phyloP scores from a whole-genome alignment of 495 filamentous ascomycete genomes.

The Cenococcum geophilum region DNA sequence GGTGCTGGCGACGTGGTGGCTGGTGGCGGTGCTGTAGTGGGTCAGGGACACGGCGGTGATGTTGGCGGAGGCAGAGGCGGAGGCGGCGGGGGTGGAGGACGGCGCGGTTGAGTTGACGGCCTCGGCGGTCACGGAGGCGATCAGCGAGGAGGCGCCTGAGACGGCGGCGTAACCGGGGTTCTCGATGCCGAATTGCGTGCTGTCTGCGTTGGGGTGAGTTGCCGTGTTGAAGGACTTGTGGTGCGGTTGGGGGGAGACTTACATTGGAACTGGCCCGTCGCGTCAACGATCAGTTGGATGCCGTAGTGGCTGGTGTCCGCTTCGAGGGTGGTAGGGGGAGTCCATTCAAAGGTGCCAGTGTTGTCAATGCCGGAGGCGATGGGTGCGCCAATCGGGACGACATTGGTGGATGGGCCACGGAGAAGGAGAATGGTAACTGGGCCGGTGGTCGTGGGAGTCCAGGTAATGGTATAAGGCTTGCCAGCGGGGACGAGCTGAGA shows the following conservation, averaged over 20 bases:
- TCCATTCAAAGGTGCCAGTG: constrained; percentile 55
- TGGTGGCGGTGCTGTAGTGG: constrained; percentile 17
- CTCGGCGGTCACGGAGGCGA: neutral
- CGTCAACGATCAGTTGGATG: constrained; percentile 58
- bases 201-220: constrained; percentile 30
- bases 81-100: constrained; percentile 25
- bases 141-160: neutral
- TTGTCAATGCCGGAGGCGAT: constrained; percentile 54
- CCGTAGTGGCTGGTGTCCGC: constrained; percentile 49
- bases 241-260: constrained; percentile 2
- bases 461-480: constrained; percentile 55
- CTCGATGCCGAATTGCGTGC: constrained; percentile 61
- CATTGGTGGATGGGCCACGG: constrained; percentile 53
- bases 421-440: constrained; percentile 58
- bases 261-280: constrained; percentile 58
- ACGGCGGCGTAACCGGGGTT: constrained; percentile 35
- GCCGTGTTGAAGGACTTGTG: neutral
- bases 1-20: constrained; percentile 23
- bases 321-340: constrained; percentile 45
- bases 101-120: constrained; percentile 17
- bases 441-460: constrained; percentile 48
- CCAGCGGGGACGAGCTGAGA: constrained; percentile 47
- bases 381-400: constrained; percentile 46
- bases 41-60: constrained; percentile 19
- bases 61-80: constrained; percentile 15